Evolutionary conservation across 257 asterid species (phyloP).

Genomic region (Solanum pennellii): DNA sequence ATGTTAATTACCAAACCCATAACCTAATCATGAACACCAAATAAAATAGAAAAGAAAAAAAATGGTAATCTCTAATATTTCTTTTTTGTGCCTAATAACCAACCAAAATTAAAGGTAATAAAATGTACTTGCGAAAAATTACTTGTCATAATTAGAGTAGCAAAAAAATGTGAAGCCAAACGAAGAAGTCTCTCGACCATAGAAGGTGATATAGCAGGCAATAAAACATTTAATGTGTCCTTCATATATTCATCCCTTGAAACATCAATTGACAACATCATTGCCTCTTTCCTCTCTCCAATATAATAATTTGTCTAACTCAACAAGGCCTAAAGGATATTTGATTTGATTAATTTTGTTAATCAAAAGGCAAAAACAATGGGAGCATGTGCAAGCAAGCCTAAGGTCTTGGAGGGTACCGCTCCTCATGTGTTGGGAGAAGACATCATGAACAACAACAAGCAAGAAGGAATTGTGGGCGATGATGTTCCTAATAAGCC

Average conservation of each 20-base stretch:
- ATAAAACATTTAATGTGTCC: not conserved
- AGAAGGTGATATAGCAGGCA: not conserved
- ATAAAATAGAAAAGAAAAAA: not conserved
- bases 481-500: slow-evolving; percentile 16
- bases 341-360: not conserved
- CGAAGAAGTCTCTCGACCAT: not conserved
- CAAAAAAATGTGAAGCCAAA: not conserved
- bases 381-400: slow-evolving; percentile 1
- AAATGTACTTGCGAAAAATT: not conserved
- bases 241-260: not conserved
- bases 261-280: not conserved
- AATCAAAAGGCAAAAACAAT: not conserved
- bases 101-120: not conserved
- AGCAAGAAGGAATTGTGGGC: not conserved
- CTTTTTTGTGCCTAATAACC: not conserved
- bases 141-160: not conserved
- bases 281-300: not conserved
- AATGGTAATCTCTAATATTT: not conserved
- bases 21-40: not conserved
- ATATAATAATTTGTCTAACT: not conserved
- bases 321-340: not conserved
- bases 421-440: slow-evolving; percentile 1
- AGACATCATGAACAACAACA: not conserved
- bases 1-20: no score
- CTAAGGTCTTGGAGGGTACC: not conserved